Evolutionary conservation across 768 basidiomycete genomes (phyloP), one percentile per base, ranked within the genome.

Genomic region (Candolleomyces efflorescens): DNA sequence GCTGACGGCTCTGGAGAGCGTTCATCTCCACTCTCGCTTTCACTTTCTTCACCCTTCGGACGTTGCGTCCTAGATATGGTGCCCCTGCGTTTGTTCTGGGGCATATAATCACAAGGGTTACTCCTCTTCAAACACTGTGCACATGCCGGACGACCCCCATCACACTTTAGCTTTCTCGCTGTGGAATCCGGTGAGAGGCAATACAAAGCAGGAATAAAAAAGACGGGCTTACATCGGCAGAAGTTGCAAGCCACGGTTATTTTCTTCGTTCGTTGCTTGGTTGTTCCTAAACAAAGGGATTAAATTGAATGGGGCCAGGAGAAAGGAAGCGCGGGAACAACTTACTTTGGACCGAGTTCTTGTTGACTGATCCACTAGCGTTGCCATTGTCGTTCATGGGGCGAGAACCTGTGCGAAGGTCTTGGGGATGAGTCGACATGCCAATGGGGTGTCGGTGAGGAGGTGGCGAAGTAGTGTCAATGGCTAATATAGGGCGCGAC

Each of bases 191-290:
- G 66, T 64, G 24, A 58, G 63, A 26, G 56, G 27, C 45, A 48
- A 22, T 6, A 37, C 37, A 54, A 49, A 41, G 54, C 47, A 55
- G 23, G 57, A n/a, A 60, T 53, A 24, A 43, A 39, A 20, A 60
- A 56, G 32, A 38, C 32, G 37, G 10, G 80, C 89, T 74, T 70
- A 92, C 91, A 92, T 60, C 91, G 87, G 75, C 91, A 93, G 70
- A 93, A 93, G 71, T 93, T 92, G 76, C 91, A 93, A 39, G 91
- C 91, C 46, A 92, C 90, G 20, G 87, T 90, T 54, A 92, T 92
- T 73, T 93, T 92, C 78, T 91, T 92, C 54, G 86, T 82, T 57
- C 89, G 81, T 63, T 82, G 82, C 63, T 87, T 86, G 60, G 78
- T 78, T 36, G 83, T 81, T 26, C 53, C 58, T 59, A 36, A 44